phyloP scores from a whole-genome alignment of 768 basidiomycete genomes.

The Saitozyma podzolica region DNA sequence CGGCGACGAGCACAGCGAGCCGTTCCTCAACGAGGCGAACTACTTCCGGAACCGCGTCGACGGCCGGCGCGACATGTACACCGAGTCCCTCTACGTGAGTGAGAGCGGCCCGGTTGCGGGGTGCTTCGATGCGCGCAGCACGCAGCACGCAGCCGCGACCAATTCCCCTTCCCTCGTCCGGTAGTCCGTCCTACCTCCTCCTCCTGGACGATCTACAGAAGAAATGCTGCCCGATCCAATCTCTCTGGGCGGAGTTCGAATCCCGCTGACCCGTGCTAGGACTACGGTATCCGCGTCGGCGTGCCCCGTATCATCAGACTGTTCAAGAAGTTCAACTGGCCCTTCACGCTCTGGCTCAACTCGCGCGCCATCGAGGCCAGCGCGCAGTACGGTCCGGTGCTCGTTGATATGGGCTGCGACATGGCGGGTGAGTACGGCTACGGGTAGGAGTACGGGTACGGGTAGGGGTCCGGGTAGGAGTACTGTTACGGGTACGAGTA shows the following conservation, averaged over 20 bases:
- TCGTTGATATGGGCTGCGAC: slow-evolving; percentile 13
- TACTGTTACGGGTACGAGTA: too few relatives aligned
- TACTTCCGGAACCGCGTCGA: slow-evolving; percentile 12
- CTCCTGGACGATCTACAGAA: neutral
- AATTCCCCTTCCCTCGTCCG: too few relatives aligned
- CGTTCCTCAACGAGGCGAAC: slow-evolving; percentile 17
- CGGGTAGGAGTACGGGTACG: too few relatives aligned
- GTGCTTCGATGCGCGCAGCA: too few relatives aligned
- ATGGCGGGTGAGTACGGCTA: neutral
- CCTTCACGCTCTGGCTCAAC: slow-evolving; percentile 16
- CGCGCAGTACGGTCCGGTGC: slow-evolving; percentile 9
- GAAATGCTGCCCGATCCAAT: too few relatives aligned
- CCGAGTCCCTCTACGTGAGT: slow-evolving; percentile 18
- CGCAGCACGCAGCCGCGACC: too few relatives aligned
- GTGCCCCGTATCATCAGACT: slow-evolving; percentile 14
- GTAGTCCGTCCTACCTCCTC: neutral
- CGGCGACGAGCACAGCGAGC: slow-evolving; percentile 3
- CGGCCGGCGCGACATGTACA: slow-evolving; percentile 15
- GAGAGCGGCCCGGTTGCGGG: too few relatives aligned
- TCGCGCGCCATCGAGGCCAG: slow-evolving; percentile 16
- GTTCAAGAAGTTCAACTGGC: slow-evolving; percentile 12
- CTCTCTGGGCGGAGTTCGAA: neutral
- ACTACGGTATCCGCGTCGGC: slow-evolving; percentile 16
- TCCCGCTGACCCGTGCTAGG: slow-evolving; percentile 3
- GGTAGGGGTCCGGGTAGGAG: neutral